Conservation (phyloP, 805 yeast genomes). For the Yamadazyma tumulicola region DNA sequence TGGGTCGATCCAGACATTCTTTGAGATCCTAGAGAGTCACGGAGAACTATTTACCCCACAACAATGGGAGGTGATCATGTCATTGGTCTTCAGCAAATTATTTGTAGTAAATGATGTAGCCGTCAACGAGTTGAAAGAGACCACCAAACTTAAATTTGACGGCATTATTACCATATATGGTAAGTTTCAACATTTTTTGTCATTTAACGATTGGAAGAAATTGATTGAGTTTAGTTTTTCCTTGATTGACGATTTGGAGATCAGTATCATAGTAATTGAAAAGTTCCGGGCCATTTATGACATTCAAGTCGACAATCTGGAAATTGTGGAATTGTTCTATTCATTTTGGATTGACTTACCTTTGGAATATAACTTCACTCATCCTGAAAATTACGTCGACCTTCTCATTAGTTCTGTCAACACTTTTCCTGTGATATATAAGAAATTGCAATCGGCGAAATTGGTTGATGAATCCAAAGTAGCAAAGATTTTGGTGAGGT, state of each 20-base stretch:
- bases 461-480: conserved; percentile 33
- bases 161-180: conserved; percentile 66
- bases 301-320: conserved; percentile 17
- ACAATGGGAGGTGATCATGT: conserved; percentile 67
- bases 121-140: conserved; percentile 52
- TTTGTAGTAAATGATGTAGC: conserved; percentile 5
- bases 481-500: conserved; percentile 50
- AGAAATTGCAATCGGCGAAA: conserved; percentile 21
- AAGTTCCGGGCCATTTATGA: conserved; percentile 47
- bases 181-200: conserved; percentile 29
- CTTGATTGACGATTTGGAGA: conserved; percentile 42
- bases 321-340: conserved; percentile 32
- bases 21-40: conserved; percentile 75
- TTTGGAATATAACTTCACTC: conserved; percentile 38
- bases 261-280: conserved; percentile 55
- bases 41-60: conserved; percentile 49
- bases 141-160: conserved; percentile 54
- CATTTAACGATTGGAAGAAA: conserved; percentile 49
- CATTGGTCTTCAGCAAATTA: conserved; percentile 50
- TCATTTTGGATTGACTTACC: conserved; percentile 48
- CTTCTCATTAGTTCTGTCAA: conserved; percentile 53
- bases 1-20: conserved; percentile 86
- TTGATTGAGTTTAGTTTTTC: conserved; percentile 48
- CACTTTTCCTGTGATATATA: conserved; percentile 48
- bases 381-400: conserved; percentile 52